These are phyloP conservation scores for Asterochloris erici DNA, from an alignment of 139 green algal species.

Conservation along the genomic window DNA sequence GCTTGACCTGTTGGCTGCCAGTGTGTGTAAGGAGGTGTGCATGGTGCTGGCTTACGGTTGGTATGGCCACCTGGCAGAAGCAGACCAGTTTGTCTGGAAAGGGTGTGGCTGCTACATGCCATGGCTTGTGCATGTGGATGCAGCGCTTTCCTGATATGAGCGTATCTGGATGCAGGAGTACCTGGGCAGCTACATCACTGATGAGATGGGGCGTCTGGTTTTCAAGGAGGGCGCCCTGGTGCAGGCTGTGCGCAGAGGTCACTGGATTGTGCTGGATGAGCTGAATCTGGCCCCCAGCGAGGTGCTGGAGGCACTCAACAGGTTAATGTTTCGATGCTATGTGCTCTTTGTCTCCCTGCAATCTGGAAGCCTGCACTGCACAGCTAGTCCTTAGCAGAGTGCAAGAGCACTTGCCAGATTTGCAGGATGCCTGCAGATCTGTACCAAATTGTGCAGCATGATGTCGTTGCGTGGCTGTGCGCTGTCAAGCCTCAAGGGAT, in stretches of 20 bases:
- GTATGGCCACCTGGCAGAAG: not conserved
- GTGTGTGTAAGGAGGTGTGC: not conserved
- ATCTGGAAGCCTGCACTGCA: not conserved
- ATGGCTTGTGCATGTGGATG: not conserved
- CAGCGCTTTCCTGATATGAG: not conserved
- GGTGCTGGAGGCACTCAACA: conserved; percentile 97
- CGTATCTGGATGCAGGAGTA: conserved; percentile 80
- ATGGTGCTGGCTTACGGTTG: not conserved
- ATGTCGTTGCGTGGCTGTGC: not conserved
- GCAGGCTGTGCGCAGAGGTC: conserved; percentile 77
- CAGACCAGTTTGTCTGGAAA: not conserved
- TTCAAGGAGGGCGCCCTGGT: conserved; percentile 95
- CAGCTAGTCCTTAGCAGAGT: not conserved
- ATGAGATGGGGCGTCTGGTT: conserved; percentile 59
- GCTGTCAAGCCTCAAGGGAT: not conserved
- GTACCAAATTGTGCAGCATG: not conserved
- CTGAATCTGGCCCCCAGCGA: conserved; percentile 96
- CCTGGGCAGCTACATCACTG: conserved; percentile 84
- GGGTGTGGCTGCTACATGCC: too few species aligned
- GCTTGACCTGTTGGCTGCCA: conserved; percentile 26
- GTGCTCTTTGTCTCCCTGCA: not conserved
- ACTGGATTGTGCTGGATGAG: conserved; percentile 98
- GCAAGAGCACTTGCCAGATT: not conserved
- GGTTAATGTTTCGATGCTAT: conserved; percentile 29
- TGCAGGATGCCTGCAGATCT: not conserved